Evolutionary conservation across 1,284 basidiomycete species (phyloP).

Genomic region (Fomes fomentarius): DNA sequence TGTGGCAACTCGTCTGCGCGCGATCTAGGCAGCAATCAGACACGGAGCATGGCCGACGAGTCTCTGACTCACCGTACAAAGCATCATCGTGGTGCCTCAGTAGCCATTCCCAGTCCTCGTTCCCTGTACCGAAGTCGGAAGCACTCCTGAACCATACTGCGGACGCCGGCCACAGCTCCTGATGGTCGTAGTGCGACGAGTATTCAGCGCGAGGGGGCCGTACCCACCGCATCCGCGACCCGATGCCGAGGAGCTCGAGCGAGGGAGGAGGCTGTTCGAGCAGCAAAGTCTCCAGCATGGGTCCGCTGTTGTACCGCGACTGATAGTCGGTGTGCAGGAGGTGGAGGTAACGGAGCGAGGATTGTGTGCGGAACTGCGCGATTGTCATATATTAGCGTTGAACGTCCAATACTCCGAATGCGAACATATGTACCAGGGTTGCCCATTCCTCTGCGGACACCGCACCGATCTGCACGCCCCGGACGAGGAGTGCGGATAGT

Average conservation of each 20-base stretch:
- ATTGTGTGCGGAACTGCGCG: neutral
- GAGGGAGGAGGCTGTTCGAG: conserved; percentile 8
- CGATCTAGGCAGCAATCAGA: too few relatives aligned
- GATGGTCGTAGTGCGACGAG: too few relatives aligned
- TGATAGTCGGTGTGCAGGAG: conserved; percentile 11
- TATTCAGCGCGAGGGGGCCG: neutral
- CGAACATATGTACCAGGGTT: neutral
- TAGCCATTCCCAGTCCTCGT: conserved; percentile 18
- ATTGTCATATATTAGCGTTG: too few relatives aligned
- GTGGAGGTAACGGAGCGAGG: neutral
- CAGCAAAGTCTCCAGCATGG: neutral
- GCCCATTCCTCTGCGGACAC: neutral
- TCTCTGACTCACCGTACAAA: neutral
- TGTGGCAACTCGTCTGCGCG: too few relatives aligned
- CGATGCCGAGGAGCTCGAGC: conserved; percentile 10
- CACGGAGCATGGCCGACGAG: too few relatives aligned
- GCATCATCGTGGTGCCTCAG: conserved; percentile 1
- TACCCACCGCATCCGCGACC: neutral
- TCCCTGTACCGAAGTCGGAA: conserved; percentile 12
- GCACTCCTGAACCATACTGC: conserved; percentile 3
- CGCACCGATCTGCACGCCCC: neutral
- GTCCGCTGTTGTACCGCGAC: too few relatives aligned
- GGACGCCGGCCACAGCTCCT: neutral
- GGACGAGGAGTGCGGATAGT: conserved; percentile 4
- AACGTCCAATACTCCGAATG: too few relatives aligned